Percentiles rank a stretch among this genome's conserved stretches.
Evolutionary conservation across 352 stramenopile genomes (phyloP).

Genomic region (Pythium myriotylum): DNA sequence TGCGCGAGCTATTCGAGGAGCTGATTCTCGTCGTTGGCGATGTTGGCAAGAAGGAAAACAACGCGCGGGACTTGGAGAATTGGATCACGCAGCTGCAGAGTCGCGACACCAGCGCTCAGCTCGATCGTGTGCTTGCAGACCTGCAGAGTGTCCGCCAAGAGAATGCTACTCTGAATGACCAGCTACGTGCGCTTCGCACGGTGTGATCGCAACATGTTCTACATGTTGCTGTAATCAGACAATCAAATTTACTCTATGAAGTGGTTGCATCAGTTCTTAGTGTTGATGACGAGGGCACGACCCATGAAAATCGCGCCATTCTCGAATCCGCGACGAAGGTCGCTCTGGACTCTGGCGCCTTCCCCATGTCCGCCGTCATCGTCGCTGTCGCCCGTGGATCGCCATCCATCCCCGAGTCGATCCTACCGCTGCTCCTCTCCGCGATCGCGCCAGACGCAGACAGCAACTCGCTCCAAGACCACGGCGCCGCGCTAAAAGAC

Average conservation of each 20-base stretch:
- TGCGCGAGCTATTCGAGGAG: constrained; percentile 86
- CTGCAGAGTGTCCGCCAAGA: constrained; percentile 70
- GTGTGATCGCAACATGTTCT: too few relatives aligned
- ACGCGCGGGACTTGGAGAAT: constrained; percentile 72
- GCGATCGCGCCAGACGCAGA: neutral
- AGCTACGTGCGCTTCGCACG: constrained; percentile 33
- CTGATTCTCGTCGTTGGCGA: constrained; percentile 66
- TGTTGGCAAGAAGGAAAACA: constrained; percentile 80
- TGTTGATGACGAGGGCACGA: neutral
- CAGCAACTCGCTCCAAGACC: neutral
- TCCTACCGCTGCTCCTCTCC: neutral
- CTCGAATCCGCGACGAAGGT: neutral
- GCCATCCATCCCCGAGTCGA: neutral
- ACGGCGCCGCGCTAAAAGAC: neutral
- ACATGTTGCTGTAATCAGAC: too few relatives aligned
- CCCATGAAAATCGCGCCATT: neutral
- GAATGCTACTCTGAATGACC: constrained; percentile 49
- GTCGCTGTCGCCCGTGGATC: neutral
- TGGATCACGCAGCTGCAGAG: constrained; percentile 82
- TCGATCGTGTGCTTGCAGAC: constrained; percentile 76
- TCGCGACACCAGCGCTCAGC: constrained; percentile 68
- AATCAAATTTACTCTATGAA: neutral
- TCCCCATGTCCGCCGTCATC: neutral
- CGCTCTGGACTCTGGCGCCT: neutral
- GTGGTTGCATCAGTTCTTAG: neutral